Conservation (phyloP, 2,329 filamentous ascomycete species). For the Penicillium sp. region DNA sequence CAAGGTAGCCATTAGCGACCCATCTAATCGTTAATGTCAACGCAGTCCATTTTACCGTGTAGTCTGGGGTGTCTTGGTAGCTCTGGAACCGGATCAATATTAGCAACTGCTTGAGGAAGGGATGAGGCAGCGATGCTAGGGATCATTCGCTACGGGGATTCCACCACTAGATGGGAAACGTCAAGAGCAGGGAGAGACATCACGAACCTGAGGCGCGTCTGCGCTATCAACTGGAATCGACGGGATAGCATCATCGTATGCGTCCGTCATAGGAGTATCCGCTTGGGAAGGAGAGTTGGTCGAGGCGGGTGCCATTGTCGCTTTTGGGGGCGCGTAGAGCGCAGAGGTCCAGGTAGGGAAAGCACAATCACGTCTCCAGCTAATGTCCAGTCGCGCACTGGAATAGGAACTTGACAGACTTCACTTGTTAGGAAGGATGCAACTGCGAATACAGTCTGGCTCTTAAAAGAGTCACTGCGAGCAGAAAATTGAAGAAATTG, state of each 20-base stretch:
- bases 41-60: slow-evolving; percentile 51
- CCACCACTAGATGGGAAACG: background rate
- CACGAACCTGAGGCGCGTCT: slow-evolving; percentile 44
- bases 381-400: background rate
- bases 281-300: slow-evolving; percentile 46
- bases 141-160: background rate
- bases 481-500: background rate
- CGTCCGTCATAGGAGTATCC: slow-evolving; percentile 52
- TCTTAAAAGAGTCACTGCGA: background rate
- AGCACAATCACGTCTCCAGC: slow-evolving; percentile 16
- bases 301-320: slow-evolving; percentile 45
- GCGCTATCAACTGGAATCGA: slow-evolving; percentile 36
- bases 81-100: slow-evolving; percentile 36
- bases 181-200: background rate
- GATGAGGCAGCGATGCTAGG: background rate
- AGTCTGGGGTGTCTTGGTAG: slow-evolving; percentile 63
- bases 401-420: background rate
- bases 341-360: slow-evolving; percentile 16
- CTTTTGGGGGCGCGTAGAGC: slow-evolving; percentile 30
- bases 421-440: no score
- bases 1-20: slow-evolving; percentile 3
- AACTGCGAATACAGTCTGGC: background rate
- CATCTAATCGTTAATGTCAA: background rate
- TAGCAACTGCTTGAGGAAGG: slow-evolving; percentile 2
- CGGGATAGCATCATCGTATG: slow-evolving; percentile 37